Evolutionary conservation across 306 rosid genomes (phyloP).

Genomic region (Sphenostylis stenocarpa): DNA sequence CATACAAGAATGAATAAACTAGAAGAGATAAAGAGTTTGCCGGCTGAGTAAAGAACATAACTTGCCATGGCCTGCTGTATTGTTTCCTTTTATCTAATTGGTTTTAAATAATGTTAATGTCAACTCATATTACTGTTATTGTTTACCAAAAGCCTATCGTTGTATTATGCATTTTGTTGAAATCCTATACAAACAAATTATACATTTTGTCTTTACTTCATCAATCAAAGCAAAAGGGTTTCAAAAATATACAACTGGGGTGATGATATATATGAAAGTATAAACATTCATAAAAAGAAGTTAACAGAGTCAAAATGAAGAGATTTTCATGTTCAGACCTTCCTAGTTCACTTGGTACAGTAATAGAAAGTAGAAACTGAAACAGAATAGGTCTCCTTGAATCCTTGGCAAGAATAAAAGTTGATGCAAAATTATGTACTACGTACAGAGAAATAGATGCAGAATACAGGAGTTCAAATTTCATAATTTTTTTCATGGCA

Average conservation of each 20-base stretch:
- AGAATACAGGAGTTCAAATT: neutral
- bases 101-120: conserved; percentile 10
- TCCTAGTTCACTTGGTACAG: neutral
- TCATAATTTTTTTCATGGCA: neutral
- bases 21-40: conserved; percentile 35
- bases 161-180: neutral
- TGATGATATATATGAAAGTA: neutral
- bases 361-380: neutral
- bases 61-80: conserved; percentile 29
- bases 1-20: conserved; percentile 15
- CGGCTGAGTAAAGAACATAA: conserved; percentile 31
- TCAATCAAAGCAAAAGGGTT: neutral
- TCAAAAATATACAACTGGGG: neutral
- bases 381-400: neutral
- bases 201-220: neutral
- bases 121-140: neutral
- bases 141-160: neutral
- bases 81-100: neutral
- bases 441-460: neutral
- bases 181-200: neutral
- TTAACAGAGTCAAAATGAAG: neutral
- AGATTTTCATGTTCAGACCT: neutral
- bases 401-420: neutral
- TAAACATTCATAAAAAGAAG: neutral
- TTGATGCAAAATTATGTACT: no score